Evolutionary conservation across 768 basidiomycete genomes (phyloP).

Genomic region (Ephemerocybe angulata): DNA sequence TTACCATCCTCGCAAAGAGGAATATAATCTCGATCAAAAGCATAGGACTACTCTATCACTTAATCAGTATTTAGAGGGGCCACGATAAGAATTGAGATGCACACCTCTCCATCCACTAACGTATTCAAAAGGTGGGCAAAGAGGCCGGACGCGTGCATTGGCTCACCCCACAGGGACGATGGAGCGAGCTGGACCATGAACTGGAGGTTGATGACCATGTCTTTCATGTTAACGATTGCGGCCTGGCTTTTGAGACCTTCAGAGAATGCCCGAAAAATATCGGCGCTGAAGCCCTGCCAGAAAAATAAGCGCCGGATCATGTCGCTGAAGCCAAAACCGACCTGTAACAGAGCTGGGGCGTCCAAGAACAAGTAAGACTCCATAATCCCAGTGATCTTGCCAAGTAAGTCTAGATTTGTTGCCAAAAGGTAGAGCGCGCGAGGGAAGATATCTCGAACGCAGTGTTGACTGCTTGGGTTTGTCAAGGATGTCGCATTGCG

Average conservation of each 20-base stretch:
- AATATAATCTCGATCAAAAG: conserved; percentile 68
- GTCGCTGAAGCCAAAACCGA: conserved; percentile 23
- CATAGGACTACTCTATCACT: conserved; percentile 32
- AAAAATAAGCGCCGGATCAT: not conserved
- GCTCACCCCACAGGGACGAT: conserved; percentile 62
- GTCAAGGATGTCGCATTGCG: conserved; percentile 58
- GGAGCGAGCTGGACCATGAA: conserved; percentile 64
- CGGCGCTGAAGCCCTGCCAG: conserved; percentile 47
- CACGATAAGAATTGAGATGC: conserved; percentile 5
- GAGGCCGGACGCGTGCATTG: conserved; percentile 70
- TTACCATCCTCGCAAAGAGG: conserved; percentile 68
- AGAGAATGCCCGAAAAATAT: conserved; percentile 56
- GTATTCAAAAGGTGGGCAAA: conserved; percentile 60
- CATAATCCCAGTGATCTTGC: conserved; percentile 59
- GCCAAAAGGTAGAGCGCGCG: conserved; percentile 55
- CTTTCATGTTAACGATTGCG: conserved; percentile 53
- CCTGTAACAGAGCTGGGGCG: conserved; percentile 58
- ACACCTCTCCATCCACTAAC: conserved; percentile 65
- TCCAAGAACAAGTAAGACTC: conserved; percentile 82
- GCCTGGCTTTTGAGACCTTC: conserved; percentile 48
- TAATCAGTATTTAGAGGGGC: not conserved
- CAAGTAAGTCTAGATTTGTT: conserved; percentile 71
- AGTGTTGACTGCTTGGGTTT: conserved; percentile 41
- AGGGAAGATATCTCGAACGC: conserved; percentile 65
- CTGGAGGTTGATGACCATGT: conserved; percentile 56